Conservation (phyloP, 2,329 filamentous ascomycete genomes). For the Chalaropsis thielavioides region DNA sequence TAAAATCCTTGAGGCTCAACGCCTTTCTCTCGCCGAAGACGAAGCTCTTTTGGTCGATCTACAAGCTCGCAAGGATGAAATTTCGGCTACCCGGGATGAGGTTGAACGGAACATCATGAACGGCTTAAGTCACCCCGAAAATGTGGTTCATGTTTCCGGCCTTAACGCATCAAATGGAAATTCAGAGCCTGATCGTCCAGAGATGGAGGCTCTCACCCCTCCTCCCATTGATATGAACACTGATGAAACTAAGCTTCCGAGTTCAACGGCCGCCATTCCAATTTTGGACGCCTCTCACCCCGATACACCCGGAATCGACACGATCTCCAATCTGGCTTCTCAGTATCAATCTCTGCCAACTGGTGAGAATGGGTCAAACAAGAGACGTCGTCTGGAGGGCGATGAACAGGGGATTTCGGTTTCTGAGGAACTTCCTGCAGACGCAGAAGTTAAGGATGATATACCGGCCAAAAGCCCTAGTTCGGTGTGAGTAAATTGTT, state of each 20-base stretch:
- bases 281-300: background rate
- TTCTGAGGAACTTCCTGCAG: slow-evolving; percentile 22
- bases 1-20: slow-evolving; percentile 63
- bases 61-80: slow-evolving; percentile 49
- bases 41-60: slow-evolving; percentile 51
- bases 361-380: slow-evolving; percentile 39
- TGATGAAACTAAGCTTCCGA: slow-evolving; percentile 1
- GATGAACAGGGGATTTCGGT: slow-evolving; percentile 22
- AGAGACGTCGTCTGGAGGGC: slow-evolving; percentile 40
- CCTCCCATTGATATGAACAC: slow-evolving; percentile 37
- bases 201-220: slow-evolving; percentile 79
- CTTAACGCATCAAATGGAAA: background rate
- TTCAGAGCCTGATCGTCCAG: slow-evolving; percentile 55
- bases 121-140: slow-evolving; percentile 51
- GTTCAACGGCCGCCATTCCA: background rate
- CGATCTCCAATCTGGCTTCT: slow-evolving; percentile 24
- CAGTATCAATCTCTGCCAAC: slow-evolving; percentile 37
- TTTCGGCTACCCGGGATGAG: slow-evolving; percentile 70
- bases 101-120: slow-evolving; percentile 88
- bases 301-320: background rate
- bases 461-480: background rate
- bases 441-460: background rate
- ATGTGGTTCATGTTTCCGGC: slow-evolving; percentile 20
- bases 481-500: background rate
- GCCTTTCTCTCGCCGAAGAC: slow-evolving; percentile 53